A percentile compares a stretch with the other conserved stretches of the same genome.
Evolutionary conservation across 192 early-diverging fungal genomes (phyloP).

Genomic region (Coemansia sp.): DNA sequence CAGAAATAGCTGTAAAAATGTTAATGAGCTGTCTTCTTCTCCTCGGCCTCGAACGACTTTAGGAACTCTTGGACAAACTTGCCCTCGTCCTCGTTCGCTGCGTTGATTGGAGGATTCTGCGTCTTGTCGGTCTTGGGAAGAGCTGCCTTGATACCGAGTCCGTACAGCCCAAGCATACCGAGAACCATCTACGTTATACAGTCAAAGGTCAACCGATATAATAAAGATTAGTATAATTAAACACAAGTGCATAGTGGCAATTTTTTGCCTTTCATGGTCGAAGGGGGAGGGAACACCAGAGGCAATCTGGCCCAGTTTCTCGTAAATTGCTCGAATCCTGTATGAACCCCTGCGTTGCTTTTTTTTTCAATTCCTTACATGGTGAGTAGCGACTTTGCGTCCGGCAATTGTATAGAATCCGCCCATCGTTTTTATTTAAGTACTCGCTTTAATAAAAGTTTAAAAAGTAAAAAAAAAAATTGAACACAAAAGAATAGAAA

Average conservation of each 20-base stretch:
- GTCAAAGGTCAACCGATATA: neutral
- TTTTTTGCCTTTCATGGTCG: neutral
- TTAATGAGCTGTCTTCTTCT: conserved; percentile 21
- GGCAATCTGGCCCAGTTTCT: no score
- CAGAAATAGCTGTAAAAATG: no score
- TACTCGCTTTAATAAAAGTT: neutral
- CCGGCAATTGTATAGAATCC: conserved; percentile 54
- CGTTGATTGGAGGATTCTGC: conserved; percentile 48
- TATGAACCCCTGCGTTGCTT: no score
- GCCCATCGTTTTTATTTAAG: conserved; percentile 24
- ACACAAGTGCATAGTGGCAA: neutral
- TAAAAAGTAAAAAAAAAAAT: neutral
- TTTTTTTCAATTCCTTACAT: conserved; percentile 31
- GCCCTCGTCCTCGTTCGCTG: conserved; percentile 47
- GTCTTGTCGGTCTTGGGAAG: conserved; percentile 52
- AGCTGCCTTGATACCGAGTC: conserved; percentile 35
- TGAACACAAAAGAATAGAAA: neutral
- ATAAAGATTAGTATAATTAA: neutral
- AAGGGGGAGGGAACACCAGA: no score
- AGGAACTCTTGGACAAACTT: conserved; percentile 56
- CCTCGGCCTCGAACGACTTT: conserved; percentile 50
- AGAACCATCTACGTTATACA: conserved; percentile 48
- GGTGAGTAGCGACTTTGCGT: conserved; percentile 50
- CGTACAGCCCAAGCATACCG: conserved; percentile 46
- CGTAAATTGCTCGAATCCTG: no score